Evolutionary conservation across 768 basidiomycete genomes (phyloP).

Genomic region (Chlorophyllum brunneum): DNA sequence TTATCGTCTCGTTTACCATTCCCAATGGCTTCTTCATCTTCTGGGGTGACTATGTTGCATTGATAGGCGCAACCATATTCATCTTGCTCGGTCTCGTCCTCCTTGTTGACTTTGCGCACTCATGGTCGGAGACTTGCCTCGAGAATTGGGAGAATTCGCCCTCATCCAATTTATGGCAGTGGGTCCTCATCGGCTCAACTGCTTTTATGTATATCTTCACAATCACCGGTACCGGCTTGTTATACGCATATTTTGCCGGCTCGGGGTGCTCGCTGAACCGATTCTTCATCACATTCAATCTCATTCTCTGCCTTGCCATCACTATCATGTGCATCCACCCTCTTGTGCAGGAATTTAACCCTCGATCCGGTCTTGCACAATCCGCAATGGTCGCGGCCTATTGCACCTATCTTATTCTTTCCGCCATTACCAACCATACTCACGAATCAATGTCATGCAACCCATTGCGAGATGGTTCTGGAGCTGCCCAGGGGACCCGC

Average conservation of each 20-base stretch:
- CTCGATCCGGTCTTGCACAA: conserved; percentile 92
- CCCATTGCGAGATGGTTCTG: conserved; percentile 63
- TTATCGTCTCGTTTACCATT: conserved; percentile 86
- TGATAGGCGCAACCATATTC: conserved; percentile 91
- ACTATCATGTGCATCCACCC: conserved; percentile 84
- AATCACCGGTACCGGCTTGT: conserved; percentile 80
- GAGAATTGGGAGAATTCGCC: conserved; percentile 87
- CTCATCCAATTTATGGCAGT: conserved; percentile 89
- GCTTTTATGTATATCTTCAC: conserved; percentile 82
- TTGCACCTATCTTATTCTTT: conserved; percentile 92
- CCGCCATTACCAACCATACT: conserved; percentile 89
- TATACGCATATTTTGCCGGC: conserved; percentile 90
- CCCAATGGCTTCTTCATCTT: conserved; percentile 98
- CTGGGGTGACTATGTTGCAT: conserved; percentile 91
- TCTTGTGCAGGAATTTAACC: conserved; percentile 85
- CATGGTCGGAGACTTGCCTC: conserved; percentile 96
- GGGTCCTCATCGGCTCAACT: conserved; percentile 90
- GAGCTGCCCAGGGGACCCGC: conserved; percentile 49
- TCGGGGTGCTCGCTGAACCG: conserved; percentile 87
- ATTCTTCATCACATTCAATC: conserved; percentile 97
- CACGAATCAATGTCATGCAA: conserved; percentile 77
- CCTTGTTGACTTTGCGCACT: conserved; percentile 97
- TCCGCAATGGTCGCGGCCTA: conserved; percentile 97
- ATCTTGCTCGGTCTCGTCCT: conserved; percentile 96
- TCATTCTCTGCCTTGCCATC: conserved; percentile 72